Percentiles rank a stretch among this genome's conserved stretches.
Evolutionary conservation across 306 rosid species (phyloP).

Genomic region (Hippophae gyantsensis): DNA sequence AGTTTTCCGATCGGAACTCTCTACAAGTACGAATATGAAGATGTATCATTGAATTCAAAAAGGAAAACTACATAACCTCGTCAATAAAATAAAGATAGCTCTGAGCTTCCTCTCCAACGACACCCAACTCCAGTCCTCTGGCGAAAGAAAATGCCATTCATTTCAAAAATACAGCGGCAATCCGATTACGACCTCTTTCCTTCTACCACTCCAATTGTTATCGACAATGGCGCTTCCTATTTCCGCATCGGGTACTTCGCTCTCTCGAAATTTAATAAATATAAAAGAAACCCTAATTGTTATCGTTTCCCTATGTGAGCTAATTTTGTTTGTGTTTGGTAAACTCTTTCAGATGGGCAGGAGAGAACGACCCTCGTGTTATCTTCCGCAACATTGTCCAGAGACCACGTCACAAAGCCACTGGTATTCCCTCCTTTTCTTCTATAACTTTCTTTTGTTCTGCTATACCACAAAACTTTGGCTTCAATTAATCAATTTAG

Average conservation of each 20-base stretch:
- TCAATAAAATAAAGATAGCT: no score
- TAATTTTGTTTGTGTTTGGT: not conserved
- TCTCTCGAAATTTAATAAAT: not conserved
- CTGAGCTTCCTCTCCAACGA: no score
- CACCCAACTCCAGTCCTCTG: no score
- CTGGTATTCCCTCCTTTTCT: slow-evolving; percentile 30
- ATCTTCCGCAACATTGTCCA: slow-evolving; percentile 97
- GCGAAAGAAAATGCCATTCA: slow-evolving; percentile 44
- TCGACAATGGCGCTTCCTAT: slow-evolving; percentile 85
- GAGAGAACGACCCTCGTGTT: slow-evolving; percentile 89
- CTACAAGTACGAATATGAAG: no score
- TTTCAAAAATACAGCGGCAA: slow-evolving; percentile 52
- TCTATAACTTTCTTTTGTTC: no score
- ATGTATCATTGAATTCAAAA: no score
- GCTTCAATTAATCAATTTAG: no score
- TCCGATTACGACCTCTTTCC: slow-evolving; percentile 47
- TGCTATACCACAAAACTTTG: no score
- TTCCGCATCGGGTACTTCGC: slow-evolving; percentile 63
- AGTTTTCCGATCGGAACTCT: no score
- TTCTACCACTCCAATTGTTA: slow-evolving; percentile 59
- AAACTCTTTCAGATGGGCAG: slow-evolving; percentile 63
- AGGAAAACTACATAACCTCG: no score
- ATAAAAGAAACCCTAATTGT: no score
- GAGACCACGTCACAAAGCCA: slow-evolving; percentile 91
- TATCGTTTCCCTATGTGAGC: not conserved